Base-by-base conservation (phyloP, 2,329 filamentous ascomycete species). In the Penicillium sp. region DNA sequence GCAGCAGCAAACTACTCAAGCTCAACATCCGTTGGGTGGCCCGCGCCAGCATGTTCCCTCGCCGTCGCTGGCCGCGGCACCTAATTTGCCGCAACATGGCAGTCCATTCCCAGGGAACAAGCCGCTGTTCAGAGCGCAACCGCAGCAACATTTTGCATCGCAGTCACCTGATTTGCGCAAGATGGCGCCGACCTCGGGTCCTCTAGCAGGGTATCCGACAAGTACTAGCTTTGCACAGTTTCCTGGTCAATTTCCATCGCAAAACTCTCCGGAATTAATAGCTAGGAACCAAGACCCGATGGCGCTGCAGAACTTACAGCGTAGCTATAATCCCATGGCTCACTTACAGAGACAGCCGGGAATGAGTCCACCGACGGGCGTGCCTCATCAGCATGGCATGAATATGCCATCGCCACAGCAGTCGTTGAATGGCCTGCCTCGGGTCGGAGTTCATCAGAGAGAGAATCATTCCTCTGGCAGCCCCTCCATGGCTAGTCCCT, bases 141-240 rank as follows among this genome's bases (percentile, higher is more conserved):
- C 63, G 10, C 67, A 68, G 51, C 56, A 66, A 23, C 63, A 59
- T 23, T 60, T 65, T 23, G 45, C 61, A 1, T 49, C 62, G 15
- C 60, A 68, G 42, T 69, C 67, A 12, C 67, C 68, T 2, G 67
- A 70, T 52, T 47, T 68, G 47, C 66, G 67, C 50, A 69, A 69
- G 49, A 69, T 70, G 65, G 63, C 68, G 9, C 66, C 67, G 16
- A 60, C 64, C 2, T 63, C 67, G 0, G 63, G 61, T 13, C 63
- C 68, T n/a, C 45, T 69, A 18, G 60, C 66, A 38, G 67, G 67
- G 12, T 61, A 69, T 23, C 60, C 67, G n/a, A 53, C 66, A 7
- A 60, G 59, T 2, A 59, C 58, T 15, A 67, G 59, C 48, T 69
- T 61, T 45, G 58, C 58, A 42, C 60, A 67, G 24, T 69, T 62